phyloP scores from a whole-genome alignment of 2,329 filamentous ascomycete genomes.

The Alternaria gansuensis region DNA sequence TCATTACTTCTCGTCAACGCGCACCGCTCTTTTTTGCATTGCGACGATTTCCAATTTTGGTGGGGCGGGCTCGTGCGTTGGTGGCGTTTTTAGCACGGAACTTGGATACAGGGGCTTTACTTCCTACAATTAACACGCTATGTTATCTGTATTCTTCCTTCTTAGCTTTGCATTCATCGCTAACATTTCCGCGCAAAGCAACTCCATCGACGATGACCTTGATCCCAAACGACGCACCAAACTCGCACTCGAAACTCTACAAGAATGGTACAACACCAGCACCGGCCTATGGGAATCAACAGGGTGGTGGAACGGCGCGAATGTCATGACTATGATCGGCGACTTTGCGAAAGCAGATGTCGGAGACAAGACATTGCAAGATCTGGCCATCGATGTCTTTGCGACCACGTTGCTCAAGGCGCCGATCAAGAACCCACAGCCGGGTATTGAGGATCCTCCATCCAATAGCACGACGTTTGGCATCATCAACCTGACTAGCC shows the following conservation, averaged over 20 bases:
- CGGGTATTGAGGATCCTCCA: slow-evolving; percentile 32
- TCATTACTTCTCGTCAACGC: neutral
- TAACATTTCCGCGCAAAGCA: slow-evolving; percentile 36
- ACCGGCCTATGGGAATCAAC: slow-evolving; percentile 71
- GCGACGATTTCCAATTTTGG: too few relatives aligned
- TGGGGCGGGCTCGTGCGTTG: too few relatives aligned
- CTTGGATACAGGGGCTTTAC: too few relatives aligned
- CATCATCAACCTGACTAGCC: slow-evolving; percentile 12
- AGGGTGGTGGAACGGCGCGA: slow-evolving; percentile 80
- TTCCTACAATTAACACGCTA: slow-evolving; percentile 11
- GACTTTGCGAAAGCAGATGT: slow-evolving; percentile 58
- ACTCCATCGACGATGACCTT: slow-evolving; percentile 16
- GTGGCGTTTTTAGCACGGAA: too few relatives aligned
- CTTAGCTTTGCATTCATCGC: slow-evolving; percentile 26
- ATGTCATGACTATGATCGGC: slow-evolving; percentile 69
- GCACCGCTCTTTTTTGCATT: neutral
- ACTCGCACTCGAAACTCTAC: slow-evolving; percentile 58
- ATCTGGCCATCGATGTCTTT: slow-evolving; percentile 54
- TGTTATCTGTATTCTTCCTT: slow-evolving; percentile 31
- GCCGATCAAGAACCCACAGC: slow-evolving; percentile 44
- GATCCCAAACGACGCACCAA: slow-evolving; percentile 39
- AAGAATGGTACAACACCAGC: slow-evolving; percentile 67
- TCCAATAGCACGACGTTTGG: slow-evolving; percentile 11
- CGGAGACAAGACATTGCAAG: slow-evolving; percentile 42
- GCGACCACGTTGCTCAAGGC: slow-evolving; percentile 55